Percentiles rank a stretch among this genome's conserved stretches.
phyloP scores from a whole-genome alignment of 345 rosid genomes.

The Physaria fendleri region DNA sequence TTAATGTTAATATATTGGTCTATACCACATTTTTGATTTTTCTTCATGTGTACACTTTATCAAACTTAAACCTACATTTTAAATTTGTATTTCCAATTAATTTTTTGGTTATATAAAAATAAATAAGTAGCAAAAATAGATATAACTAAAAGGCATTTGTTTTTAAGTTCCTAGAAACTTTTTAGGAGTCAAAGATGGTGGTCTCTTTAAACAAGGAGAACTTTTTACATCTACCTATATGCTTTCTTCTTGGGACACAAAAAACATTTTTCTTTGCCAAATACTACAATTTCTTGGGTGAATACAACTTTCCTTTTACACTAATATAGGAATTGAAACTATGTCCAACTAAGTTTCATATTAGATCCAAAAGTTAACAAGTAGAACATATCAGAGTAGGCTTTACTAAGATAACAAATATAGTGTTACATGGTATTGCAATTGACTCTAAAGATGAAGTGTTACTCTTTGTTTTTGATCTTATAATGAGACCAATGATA shows the following conservation, averaged over 20 bases:
- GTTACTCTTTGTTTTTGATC: too few relatives aligned
- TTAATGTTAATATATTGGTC: constrained; percentile 2
- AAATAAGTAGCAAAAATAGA: constrained; percentile 5
- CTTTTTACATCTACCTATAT: constrained; percentile 32
- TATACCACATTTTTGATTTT: constrained; percentile 13
- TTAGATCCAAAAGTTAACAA: constrained; percentile 7
- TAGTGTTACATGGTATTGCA: too few relatives aligned
- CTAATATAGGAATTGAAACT: constrained; percentile 33
- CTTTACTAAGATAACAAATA: too few relatives aligned
- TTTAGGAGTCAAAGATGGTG: constrained; percentile 35
- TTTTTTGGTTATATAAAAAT: background rate
- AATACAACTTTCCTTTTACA: constrained; percentile 5
- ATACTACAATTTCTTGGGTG: constrained; percentile 26
- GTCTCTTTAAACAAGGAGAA: constrained; percentile 17
- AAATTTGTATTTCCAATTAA: background rate
- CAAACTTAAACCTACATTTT: constrained; percentile 3
- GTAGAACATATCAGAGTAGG: background rate
- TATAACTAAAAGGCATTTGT: constrained; percentile 22
- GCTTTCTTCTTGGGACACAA: constrained; percentile 32
- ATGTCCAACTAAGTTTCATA: background rate
- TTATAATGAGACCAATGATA: too few relatives aligned
- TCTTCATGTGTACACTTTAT: background rate
- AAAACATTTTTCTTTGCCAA: constrained; percentile 28
- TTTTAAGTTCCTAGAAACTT: constrained; percentile 35
- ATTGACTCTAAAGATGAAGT: too few relatives aligned